Base-by-base conservation (phyloP, 2,329 filamentous ascomycete genomes). In the Teratosphaeria gauchensis region DNA sequence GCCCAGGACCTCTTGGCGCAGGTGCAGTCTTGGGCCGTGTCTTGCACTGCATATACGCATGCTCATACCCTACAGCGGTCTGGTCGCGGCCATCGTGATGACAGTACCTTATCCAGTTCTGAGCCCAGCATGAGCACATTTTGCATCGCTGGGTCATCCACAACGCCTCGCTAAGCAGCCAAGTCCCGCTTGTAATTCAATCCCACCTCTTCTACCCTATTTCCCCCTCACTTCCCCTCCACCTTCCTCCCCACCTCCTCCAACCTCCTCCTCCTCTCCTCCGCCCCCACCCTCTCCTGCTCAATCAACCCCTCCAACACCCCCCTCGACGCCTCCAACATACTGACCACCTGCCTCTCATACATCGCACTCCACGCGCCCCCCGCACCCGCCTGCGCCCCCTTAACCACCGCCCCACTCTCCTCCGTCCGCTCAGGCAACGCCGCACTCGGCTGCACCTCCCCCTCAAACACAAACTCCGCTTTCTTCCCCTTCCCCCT, bases 371-470 rank as follows among this genome's bases (percentile, higher is more conserved):
- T 68, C 83, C 79, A 73, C 83, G 79, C 62, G 78, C 80, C 64
- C 82, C 81, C 62, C 86, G 80, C 67, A 77, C 80, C 69, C 5
- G 42, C n/a, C n/a, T 19, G 4, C 42, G 33, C 33, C 33, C 33
- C 33, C 8, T 14, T 14, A 9, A 35, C 42, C 78, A 85, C 62
- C 78, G 78, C 75, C 89, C 88, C 54, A 84, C 86, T 75, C 84
- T 86, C 69, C 86, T 86, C 35, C 8, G 83, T 87, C 54, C 77
- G 79, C 58, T 84, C 78, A 4, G 90, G 90, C 62, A 95, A 84
- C 77, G 90, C 85, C 58, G 89, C 89, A 55, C 86, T 89, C 60
- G 86, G 82, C 62, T 69, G 68, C 24, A 68, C 63, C 65, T 87
- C 83, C 64, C 84, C 81, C 54, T 84, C 77, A 57, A 82, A 79